Conservation (phyloP, 805 yeast species). For the Saturnispora hagleri region DNA sequence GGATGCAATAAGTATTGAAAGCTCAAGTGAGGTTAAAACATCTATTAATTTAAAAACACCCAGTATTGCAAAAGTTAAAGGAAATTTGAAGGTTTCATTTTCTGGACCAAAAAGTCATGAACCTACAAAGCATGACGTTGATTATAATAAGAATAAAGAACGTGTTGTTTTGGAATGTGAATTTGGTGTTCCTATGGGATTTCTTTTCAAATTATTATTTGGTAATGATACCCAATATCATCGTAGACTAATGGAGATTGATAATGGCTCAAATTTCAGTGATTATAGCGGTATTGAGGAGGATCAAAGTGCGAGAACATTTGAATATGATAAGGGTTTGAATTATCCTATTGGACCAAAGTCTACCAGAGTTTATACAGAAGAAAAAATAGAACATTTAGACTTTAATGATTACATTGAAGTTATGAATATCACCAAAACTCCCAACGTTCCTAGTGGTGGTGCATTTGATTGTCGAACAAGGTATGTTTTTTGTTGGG, state of each 20-base stretch:
- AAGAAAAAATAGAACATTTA: conserved; percentile 48
- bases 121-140: conserved; percentile 43
- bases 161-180: conserved; percentile 40
- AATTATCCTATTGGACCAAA: conserved; percentile 87
- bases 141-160: conserved; percentile 40
- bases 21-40: neutral
- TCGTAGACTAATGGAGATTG: conserved; percentile 30
- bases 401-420: conserved; percentile 48
- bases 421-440: conserved; percentile 53
- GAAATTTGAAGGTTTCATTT: neutral
- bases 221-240: conserved; percentile 46
- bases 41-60: neutral
- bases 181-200: conserved; percentile 68
- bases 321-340: conserved; percentile 64
- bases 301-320: conserved; percentile 32
- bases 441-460: conserved; percentile 97
- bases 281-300: conserved; percentile 32
- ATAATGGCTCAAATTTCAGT: conserved; percentile 40
- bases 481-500: conserved; percentile 71
- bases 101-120: conserved; percentile 57
- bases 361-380: conserved; percentile 59
- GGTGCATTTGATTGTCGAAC: conserved; percentile 68
- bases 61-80: neutral
- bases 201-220: conserved; percentile 59
- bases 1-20: neutral